Percentiles rank a stretch among this genome's conserved stretches.
Conservation (phyloP, 306 rosid genomes). For the Vigna radiata region DNA sequence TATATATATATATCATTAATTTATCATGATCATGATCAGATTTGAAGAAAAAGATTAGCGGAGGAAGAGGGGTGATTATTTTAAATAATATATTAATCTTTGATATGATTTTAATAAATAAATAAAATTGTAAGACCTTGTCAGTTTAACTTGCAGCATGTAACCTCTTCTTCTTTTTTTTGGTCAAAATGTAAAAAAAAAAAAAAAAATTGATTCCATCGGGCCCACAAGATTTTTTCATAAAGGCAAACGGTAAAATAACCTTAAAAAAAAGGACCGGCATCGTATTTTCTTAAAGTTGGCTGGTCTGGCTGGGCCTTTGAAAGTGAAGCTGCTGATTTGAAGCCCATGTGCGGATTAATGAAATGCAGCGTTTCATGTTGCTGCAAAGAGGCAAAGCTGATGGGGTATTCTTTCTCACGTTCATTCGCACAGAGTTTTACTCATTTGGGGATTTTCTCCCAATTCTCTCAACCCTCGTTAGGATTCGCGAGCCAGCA, state of each 20-base stretch:
- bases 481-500: no score
- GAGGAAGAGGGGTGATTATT: background rate
- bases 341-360: no score
- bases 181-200: background rate
- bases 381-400: no score
- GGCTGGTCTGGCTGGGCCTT: no score
- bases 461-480: no score
- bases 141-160: background rate
- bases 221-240: conserved; percentile 9
- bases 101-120: no score
- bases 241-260: background rate
- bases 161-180: background rate
- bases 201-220: background rate
- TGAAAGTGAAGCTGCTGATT: no score
- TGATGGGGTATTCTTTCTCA: no score
- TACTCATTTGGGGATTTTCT: no score
- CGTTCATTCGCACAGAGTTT: no score
- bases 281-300: rapidly evolving
- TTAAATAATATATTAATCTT: background rate
- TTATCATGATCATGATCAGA: background rate
- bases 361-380: no score
- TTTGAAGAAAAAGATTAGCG: background rate
- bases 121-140: background rate
- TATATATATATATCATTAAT: no score
- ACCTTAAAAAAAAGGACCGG: background rate